Percentiles rank a stretch among this genome's conserved stretches.
Conservation (phyloP, 352 stramenopile genomes). For the Peronospora destructor region DNA sequence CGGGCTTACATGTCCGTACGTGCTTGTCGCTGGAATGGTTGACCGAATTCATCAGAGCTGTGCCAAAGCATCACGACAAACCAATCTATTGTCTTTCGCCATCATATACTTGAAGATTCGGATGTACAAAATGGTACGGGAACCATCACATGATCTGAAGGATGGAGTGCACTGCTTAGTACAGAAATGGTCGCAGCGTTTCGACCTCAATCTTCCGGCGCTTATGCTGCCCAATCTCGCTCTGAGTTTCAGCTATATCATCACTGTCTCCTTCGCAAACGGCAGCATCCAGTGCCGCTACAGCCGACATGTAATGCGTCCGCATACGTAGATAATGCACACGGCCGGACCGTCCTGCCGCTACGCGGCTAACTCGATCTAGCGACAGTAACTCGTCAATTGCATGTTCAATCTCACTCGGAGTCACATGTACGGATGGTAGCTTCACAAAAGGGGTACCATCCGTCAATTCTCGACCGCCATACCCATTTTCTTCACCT, state of each 20-base stretch:
- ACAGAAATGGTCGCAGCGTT: slow-evolving; percentile 55
- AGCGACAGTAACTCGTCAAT: slow-evolving; percentile 40
- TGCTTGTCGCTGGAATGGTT: too few relatives aligned
- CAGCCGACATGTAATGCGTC: slow-evolving; percentile 58
- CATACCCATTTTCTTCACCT: slow-evolving; percentile 1
- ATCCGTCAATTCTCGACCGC: slow-evolving; percentile 5
- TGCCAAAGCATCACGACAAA: too few relatives aligned
- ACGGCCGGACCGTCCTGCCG: slow-evolving; percentile 43
- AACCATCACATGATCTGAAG: too few relatives aligned
- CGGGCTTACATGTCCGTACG: too few relatives aligned
- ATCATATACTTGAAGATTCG: too few relatives aligned
- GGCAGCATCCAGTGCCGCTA: slow-evolving; percentile 54
- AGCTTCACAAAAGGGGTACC: slow-evolving; percentile 25
- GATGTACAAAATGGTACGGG: too few relatives aligned
- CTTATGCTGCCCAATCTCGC: slow-evolving; percentile 51
- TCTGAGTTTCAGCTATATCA: slow-evolving; percentile 37
- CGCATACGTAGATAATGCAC: slow-evolving; percentile 54
- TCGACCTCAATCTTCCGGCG: slow-evolving; percentile 52
- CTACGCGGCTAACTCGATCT: slow-evolving; percentile 49
- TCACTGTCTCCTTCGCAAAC: slow-evolving; percentile 59
- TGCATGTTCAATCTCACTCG: slow-evolving; percentile 48
- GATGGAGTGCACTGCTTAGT: slow-evolving; percentile 16
- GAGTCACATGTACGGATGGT: slow-evolving; percentile 41
- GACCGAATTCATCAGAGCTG: too few relatives aligned
- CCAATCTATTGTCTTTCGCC: too few relatives aligned